Evolutionary conservation across 306 rosid genomes (phyloP).

Genomic region (Boehmeria nivea): DNA sequence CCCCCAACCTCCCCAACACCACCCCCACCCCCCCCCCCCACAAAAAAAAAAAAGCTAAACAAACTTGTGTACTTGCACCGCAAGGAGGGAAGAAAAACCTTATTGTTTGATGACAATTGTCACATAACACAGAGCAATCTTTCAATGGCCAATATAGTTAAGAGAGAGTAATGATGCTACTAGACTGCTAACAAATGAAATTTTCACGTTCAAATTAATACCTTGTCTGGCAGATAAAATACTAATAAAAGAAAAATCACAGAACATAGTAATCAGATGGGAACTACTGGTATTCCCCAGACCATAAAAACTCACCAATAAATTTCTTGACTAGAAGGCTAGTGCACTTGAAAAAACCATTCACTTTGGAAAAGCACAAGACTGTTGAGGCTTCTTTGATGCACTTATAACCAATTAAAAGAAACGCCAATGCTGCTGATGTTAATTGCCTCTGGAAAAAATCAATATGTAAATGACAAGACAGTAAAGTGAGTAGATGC

Average conservation of each 20-base stretch:
- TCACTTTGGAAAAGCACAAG: conserved; percentile 55
- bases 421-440: conserved; percentile 59
- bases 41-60: not conserved
- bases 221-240: not conserved
- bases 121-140: not conserved
- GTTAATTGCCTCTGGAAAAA: conserved; percentile 51
- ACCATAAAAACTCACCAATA: conserved; percentile 47
- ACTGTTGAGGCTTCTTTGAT: conserved; percentile 59
- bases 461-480: conserved; percentile 4
- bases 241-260: not conserved
- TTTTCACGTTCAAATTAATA: not conserved
- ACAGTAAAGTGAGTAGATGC: too few species aligned
- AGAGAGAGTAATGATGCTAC: not conserved
- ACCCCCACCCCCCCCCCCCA: too few species aligned
- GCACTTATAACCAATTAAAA: conserved; percentile 64
- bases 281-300: conserved; percentile 12
- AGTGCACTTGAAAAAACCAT: conserved; percentile 52
- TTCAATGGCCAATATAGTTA: too few species aligned
- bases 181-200: not conserved
- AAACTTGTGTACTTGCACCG: not conserved
- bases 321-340: conserved; percentile 45
- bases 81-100: not conserved
- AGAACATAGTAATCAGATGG: not conserved
- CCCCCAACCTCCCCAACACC: too few species aligned
- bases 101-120: not conserved